Percentiles rank a stretch among this genome's conserved stretches.
phyloP scores from a whole-genome alignment of 75 land plant genomes.

The Pseudotsuga menziesii region DNA sequence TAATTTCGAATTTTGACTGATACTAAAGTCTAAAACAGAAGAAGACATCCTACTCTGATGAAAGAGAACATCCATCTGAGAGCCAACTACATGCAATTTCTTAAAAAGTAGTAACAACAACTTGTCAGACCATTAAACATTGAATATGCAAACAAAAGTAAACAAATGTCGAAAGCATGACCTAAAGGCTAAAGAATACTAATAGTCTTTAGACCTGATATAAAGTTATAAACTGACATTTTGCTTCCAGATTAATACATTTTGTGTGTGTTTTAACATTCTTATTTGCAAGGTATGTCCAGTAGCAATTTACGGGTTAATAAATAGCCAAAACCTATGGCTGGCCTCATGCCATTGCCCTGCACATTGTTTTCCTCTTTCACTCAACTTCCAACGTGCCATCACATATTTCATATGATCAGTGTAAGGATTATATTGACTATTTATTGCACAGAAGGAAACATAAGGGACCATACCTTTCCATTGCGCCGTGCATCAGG shows the following conservation, averaged over 20 bases:
- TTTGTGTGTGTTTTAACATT: background rate
- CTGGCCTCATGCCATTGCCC: no score
- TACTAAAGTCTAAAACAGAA: background rate
- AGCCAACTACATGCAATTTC: background rate
- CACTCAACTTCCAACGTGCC: background rate
- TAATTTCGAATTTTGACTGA: no score
- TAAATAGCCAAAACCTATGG: background rate
- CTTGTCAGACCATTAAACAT: background rate
- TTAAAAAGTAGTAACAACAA: background rate
- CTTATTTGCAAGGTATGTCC: background rate
- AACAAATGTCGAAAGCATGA: background rate
- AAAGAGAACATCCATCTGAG: background rate
- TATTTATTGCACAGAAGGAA: background rate
- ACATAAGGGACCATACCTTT: conserved; percentile 45
- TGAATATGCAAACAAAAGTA: background rate
- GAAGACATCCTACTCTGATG: background rate
- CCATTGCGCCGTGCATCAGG: conserved; percentile 87
- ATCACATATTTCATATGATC: background rate
- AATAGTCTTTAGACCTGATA: background rate
- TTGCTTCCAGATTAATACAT: background rate
- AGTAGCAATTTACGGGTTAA: background rate
- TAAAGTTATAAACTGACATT: background rate
- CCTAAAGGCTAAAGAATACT: background rate
- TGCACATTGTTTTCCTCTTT: background rate
- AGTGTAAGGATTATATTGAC: background rate